Evolutionary conservation across 441 rosid species (phyloP), one percentile per base, ranked within the genome.

Genomic region (Adansonia madagascariensis): DNA sequence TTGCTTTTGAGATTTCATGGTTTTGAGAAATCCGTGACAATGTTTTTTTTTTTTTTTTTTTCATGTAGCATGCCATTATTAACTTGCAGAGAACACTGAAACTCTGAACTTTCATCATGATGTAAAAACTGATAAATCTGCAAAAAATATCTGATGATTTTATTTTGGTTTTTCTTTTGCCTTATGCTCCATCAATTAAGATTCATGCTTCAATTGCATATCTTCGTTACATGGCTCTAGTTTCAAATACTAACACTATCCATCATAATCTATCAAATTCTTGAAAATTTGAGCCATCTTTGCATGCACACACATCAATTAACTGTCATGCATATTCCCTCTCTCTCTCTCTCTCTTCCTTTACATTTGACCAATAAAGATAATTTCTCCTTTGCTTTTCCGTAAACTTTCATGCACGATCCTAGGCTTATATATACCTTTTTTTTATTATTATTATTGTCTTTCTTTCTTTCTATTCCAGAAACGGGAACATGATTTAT

Each of bases 51-150:
- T 24, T 24, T 24, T 24, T 24, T 24, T 68, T 50, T 43, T 74
- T 59, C 68, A n/a, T 65, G 53, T 72, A 77, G 78, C 74, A 24
- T 70, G 84, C 78, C 71, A 83, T 86, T 74, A 89, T 81, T 81
- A 83, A 79, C 31, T 77, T 78, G 76, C 85, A 85, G 84, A 75
- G 73, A 68, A 65, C 63, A 73, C 82, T 80, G 86, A 79, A 81
- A 74, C 79, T 80, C 86, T 86, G 89, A 71, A 79, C 75, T 61
- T 78, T 79, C 84, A 83, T 85, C 85, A 86, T 84, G 66, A 88
- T 69, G 61, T 15, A 68, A 41, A 77, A 78, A 24, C 82, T 78
- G 81, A 81, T 76, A 80, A 80, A 84, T 84, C 83, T 85, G 85
- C 81, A 79, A 70, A 62, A 81, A 78, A 24, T 18, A 83, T 85